A percentile compares a stretch with the other conserved stretches of the same genome.
Evolutionary conservation across 2,329 filamentous ascomycete genomes (phyloP).

Genomic region (Sporothrix euskadiensis): DNA sequence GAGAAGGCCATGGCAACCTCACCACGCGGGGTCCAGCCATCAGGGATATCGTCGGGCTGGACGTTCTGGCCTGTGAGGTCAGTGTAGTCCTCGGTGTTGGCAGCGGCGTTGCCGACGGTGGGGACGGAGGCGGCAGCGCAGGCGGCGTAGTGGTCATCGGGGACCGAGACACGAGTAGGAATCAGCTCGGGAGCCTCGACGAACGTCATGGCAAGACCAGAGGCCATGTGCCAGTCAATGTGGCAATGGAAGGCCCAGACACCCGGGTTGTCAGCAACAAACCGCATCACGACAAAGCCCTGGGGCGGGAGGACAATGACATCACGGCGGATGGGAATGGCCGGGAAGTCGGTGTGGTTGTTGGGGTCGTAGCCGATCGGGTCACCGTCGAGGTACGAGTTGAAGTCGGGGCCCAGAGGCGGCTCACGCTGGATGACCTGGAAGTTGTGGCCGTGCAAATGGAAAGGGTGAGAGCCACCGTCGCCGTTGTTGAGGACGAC

Average conservation of each 20-base stretch:
- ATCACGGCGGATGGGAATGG: conserved; percentile 66
- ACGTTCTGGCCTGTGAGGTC: conserved; percentile 36
- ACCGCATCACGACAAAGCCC: conserved; percentile 69
- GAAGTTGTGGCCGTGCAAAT: conserved; percentile 76
- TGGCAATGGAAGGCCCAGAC: conserved; percentile 71
- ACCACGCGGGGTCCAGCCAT: conserved; percentile 61
- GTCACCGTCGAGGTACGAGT: conserved; percentile 48
- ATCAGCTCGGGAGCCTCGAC: conserved; percentile 64
- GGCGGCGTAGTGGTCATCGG: conserved; percentile 56
- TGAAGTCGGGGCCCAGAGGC: conserved; percentile 59
- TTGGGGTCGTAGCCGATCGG: conserved; percentile 29
- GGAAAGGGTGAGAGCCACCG: conserved; percentile 70
- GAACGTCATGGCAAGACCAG: conserved; percentile 66
- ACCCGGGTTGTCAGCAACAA: conserved; percentile 67
- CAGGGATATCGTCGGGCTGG: conserved; percentile 31
- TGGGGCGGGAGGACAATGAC: conserved; percentile 65
- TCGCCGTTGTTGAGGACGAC: conserved; percentile 78
- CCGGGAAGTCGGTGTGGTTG: conserved; percentile 46
- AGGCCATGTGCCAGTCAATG: conserved; percentile 73
- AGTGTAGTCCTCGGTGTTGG: conserved; percentile 33
- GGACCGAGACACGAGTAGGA: conserved; percentile 62
- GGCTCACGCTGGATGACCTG: conserved; percentile 60
- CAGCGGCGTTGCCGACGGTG: conserved; percentile 38
- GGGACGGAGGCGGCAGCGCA: conserved; percentile 48
- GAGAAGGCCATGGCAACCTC: conserved; percentile 76